These are phyloP conservation scores for Graphilbum sp. DNA, from an alignment of 2,329 filamentous ascomycete genomes.

Conservation along the genomic window DNA sequence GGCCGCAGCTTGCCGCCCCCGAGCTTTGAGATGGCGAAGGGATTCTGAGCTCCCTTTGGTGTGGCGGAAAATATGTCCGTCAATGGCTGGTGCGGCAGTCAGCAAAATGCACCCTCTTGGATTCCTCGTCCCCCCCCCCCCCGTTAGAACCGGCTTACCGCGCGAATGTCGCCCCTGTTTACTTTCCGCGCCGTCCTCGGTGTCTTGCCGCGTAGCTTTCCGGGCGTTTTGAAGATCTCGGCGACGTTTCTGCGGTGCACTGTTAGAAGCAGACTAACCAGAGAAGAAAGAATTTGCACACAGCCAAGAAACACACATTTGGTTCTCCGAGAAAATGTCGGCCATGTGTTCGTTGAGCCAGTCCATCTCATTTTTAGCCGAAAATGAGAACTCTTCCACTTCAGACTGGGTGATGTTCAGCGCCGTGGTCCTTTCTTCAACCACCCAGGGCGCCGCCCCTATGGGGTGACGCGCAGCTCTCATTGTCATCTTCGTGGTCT, in stretches of 20 bases:
- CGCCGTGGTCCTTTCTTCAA: slow-evolving; percentile 67
- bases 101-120: not conserved
- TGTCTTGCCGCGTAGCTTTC: slow-evolving; percentile 68
- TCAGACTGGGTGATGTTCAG: slow-evolving; percentile 63
- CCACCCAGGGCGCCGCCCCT: slow-evolving; percentile 72
- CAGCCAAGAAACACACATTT: slow-evolving; percentile 47
- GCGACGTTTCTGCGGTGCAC: slow-evolving; percentile 55
- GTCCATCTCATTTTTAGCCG: slow-evolving; percentile 83
- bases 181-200: slow-evolving; percentile 53
- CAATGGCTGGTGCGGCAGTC: slow-evolving; percentile 30
- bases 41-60: slow-evolving; percentile 35
- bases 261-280: not conserved
- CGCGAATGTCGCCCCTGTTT: slow-evolving; percentile 39
- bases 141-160: too few relatives aligned
- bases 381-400: slow-evolving; percentile 83
- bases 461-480: slow-evolving; percentile 48
- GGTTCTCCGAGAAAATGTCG: slow-evolving; percentile 74
- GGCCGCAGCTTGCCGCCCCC: slow-evolving; percentile 23
- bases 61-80: slow-evolving; percentile 42
- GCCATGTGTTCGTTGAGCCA: slow-evolving; percentile 99
- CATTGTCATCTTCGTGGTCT: slow-evolving; percentile 24
- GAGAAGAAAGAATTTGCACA: not conserved
- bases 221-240: slow-evolving; percentile 91
- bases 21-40: slow-evolving; percentile 28
- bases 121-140: too few relatives aligned